Evolutionary conservation across 1,139 yeast species (phyloP).

Genomic region (Wickerhamomyces sp.): DNA sequence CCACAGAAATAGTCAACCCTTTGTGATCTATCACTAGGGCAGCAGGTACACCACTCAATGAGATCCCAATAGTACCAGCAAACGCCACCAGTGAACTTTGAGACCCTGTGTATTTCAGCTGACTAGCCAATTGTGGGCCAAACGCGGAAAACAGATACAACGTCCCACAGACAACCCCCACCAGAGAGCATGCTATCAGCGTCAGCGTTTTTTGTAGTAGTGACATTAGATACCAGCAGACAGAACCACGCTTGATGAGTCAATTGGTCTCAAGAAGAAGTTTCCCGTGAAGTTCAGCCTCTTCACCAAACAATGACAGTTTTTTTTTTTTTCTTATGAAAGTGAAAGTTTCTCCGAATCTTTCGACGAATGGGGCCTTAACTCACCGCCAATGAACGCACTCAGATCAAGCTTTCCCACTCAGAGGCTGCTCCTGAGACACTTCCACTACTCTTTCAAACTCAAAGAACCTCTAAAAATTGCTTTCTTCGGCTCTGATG

Average conservation of each 20-base stretch:
- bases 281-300: background rate
- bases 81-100: slow-evolving; percentile 49
- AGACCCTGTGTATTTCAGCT: slow-evolving; percentile 44
- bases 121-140: slow-evolving; percentile 52
- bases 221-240: background rate
- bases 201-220: slow-evolving; percentile 7
- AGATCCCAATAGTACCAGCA: slow-evolving; percentile 49
- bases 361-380: no score
- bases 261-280: background rate
- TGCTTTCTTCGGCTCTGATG: slow-evolving; percentile 75
- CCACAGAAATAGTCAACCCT: slow-evolving; percentile 43
- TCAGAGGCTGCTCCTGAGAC: background rate
- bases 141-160: slow-evolving; percentile 51
- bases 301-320: no score
- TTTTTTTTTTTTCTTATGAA: no score
- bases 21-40: slow-evolving; percentile 45
- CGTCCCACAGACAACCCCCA: slow-evolving; percentile 38
- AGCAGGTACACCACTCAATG: slow-evolving; percentile 49
- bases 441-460: background rate
- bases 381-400: background rate
- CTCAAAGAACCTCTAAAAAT: slow-evolving; percentile 8
- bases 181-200: slow-evolving; percentile 42
- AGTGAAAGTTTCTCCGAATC: no score
- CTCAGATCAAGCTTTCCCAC: background rate
- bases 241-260: no score